A percentile compares a stretch with the other conserved stretches of the same genome.
These are phyloP conservation scores for Apophysomyces elegans DNA, from an alignment of 371 early-diverging fungal genomes.

Conservation along the genomic window DNA sequence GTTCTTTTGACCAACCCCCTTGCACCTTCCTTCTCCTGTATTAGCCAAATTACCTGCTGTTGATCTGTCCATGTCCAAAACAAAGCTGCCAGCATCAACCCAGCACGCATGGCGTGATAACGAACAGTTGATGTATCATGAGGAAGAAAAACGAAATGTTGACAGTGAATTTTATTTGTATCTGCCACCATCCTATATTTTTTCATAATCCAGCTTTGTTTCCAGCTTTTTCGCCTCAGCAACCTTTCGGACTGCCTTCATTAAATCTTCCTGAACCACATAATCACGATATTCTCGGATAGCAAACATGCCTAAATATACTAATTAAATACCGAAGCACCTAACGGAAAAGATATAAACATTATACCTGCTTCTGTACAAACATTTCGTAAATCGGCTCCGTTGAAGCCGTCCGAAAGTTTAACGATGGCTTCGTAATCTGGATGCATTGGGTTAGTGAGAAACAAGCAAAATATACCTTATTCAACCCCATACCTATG, in stretches of 20 bases:
- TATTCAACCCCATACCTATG: conserved; percentile 65
- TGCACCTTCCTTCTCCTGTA: background rate
- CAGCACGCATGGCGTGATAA: too few species aligned
- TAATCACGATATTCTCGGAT: conserved; percentile 99
- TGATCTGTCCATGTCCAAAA: background rate
- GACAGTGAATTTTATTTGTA: conserved; percentile 1
- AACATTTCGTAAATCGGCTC: conserved; percentile 99
- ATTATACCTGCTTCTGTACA: conserved; percentile 98
- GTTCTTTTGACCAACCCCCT: conserved; percentile 4
- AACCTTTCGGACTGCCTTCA: conserved; percentile 99
- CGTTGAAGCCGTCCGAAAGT: conserved; percentile 98
- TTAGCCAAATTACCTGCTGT: background rate
- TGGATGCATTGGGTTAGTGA: conserved; percentile 24
- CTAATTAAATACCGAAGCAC: conserved; percentile 6
- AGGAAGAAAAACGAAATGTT: background rate
- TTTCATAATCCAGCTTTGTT: conserved; percentile 96
- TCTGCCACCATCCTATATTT: conserved; percentile 55
- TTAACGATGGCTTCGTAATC: conserved; percentile 99
- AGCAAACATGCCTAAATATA: conserved; percentile 93
- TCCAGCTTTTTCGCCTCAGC: conserved; percentile 99
- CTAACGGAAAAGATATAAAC: background rate
- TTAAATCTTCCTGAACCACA: conserved; percentile 98
- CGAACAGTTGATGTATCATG: too few species aligned
- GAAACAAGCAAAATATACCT: background rate
- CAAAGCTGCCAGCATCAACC: too few species aligned